Base-by-base conservation (phyloP, 139 green algal species). In the Picochlorum sp. region DNA sequence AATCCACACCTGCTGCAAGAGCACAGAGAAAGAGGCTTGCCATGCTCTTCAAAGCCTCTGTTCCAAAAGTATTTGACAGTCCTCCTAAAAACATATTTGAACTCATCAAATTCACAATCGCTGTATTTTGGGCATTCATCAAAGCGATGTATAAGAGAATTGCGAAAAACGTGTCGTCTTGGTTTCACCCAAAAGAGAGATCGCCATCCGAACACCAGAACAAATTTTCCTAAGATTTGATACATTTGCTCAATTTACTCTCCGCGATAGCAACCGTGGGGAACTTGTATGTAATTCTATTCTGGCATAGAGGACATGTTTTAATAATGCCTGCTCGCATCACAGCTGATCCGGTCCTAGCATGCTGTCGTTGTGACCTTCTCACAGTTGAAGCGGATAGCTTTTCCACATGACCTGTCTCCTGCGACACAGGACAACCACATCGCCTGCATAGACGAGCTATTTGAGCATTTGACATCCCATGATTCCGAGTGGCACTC, bases 21-120 rank as follows among this genome's bases (percentile, higher is more conserved):
- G 71, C 63, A 13, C 56, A 72, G 64, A 68, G 64, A 51, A 72
- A 69, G 34, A 58, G 71, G 8, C 58, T 77, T 18, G 49, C 44
- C n/a, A 46, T 77, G 34, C 34, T 77, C 8, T 71, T 71, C 47
- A 57, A 46, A 30, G 51, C 20, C 11, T 62, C 57, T 3, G 26
- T 71, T 3, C 37, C 18, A 9, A 68, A 69, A 49, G 71, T 72
- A 24, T 10, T 57, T 13, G 24, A 49, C 4, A 77, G 71, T 34
- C 64, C 71, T 13, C 64, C 58, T 2, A 24, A 44, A 10, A 58
- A 23, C 37, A 52, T 77, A 10, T 23, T 72, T 14, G 11, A 63
- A 16, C 44, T 77, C 10, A 24, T 77, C 3, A 20, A 45, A 11
- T 77, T 77, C 24, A 72, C 71, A 11, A 58, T 62, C 2, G 37